Base-by-base conservation (phyloP, 1,284 basidiomycete species). In the Ganoderma resinaceum region DNA sequence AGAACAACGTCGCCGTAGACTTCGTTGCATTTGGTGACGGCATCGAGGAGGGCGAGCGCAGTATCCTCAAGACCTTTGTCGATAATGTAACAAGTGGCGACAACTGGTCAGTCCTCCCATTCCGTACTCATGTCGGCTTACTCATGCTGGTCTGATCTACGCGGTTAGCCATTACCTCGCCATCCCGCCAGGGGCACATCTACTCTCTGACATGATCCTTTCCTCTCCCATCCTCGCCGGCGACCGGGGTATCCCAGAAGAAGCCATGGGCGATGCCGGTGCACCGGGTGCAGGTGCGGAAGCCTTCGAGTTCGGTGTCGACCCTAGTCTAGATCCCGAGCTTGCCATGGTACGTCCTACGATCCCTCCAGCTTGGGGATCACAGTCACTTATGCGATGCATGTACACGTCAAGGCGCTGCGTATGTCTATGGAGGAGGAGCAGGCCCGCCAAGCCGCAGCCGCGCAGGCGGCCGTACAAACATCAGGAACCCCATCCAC, bases 401-500 rank as follows among this genome's bases (percentile, higher is more conserved):
- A 60, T 53, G 18, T 57, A n/a, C 29, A 62, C 3, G 46, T 38
- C 9, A 75, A 98, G 96, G 97, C 96, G 14, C 86, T 99, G 55
- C 94, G 97, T 49, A 95, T 99, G 92, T 99, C 97, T 0, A 91
- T 99, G 86, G 95, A 98, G 82, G 97, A 99, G 81, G 97, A 97
- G 70, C 91, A 94, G 78, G 96, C 96, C 40, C 90, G 96, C 29
- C 94, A 95, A 82, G 91, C 89, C n/a, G 92, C 89, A 7, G 85
- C 77, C 8, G 77, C 74, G 43, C 70, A 76, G 26, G 71, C 74
- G 80, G 73, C 83, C 72, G 65, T 79, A 69, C 73, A 63, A 7
- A 61, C 72, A 3, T 57, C 67, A 2, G 63, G 67, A 76, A 55
- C 61, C 33, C 42, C 70, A 12, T 40, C 67, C 7, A 37, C 66